A percentile compares a stretch with the other conserved stretches of the same genome.
Conservation (phyloP, 306 rosid genomes). For the Trichosanthes truncata region DNA sequence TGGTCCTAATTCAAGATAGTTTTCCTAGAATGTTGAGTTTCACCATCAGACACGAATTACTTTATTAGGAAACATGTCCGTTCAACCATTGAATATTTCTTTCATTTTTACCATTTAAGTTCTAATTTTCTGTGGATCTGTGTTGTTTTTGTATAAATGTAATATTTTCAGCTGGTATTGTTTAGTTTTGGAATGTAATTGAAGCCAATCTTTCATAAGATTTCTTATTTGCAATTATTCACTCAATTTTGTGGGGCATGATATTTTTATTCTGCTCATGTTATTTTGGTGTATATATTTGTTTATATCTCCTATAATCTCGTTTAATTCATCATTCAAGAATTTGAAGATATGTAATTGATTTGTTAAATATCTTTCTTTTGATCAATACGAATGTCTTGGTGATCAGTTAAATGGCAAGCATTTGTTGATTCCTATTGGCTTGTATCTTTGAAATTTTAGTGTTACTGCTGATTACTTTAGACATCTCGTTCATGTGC, state of each 20-base stretch:
- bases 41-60: too few relatives aligned
- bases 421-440: background rate
- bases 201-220: background rate
- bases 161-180: background rate
- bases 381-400: background rate
- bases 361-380: background rate
- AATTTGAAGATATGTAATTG: background rate
- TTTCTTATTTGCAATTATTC: background rate
- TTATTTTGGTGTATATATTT: background rate
- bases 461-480: background rate
- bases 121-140: background rate
- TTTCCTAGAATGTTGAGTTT: too few relatives aligned
- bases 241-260: background rate
- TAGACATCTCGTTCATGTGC: background rate
- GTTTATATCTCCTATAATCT: background rate
- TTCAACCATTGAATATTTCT: too few relatives aligned
- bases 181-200: background rate
- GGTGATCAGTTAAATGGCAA: background rate
- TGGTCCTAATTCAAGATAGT: too few relatives aligned
- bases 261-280: background rate
- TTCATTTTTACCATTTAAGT: background rate
- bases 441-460: background rate
- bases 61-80: too few relatives aligned
- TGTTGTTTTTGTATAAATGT: background rate
- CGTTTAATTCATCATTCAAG: background rate